These are phyloP conservation scores for Naganishia sp. DNA, from an alignment of 1,284 basidiomycete species.

Conservation along the genomic window DNA sequence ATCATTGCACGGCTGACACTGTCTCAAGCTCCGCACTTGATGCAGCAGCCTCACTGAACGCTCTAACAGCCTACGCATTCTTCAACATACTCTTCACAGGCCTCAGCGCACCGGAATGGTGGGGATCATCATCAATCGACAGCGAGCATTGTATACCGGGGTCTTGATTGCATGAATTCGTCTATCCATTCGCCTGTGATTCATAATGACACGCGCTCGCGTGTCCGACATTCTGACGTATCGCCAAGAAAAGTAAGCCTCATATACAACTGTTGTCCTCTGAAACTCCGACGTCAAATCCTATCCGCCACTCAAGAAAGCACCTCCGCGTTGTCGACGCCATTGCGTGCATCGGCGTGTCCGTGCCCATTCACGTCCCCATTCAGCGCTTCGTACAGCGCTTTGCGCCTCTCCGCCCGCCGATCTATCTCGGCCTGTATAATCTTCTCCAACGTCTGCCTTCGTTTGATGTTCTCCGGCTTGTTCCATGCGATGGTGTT, in stretches of 20 bases:
- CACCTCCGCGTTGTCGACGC: neutral
- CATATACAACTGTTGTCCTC: too few species aligned
- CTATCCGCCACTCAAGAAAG: neutral
- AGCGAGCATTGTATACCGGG: slow-evolving; percentile 53
- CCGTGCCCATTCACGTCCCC: neutral
- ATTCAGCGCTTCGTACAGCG: slow-evolving; percentile 5
- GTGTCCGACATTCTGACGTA: too few species aligned
- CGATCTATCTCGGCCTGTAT: slow-evolving; percentile 7
- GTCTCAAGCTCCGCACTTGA: slow-evolving; percentile 55
- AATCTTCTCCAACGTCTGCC: slow-evolving; percentile 2
- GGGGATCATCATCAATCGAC: slow-evolving; percentile 50
- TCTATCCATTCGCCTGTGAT: neutral
- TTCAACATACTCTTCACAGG: slow-evolving; percentile 46
- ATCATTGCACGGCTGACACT: slow-evolving; percentile 36
- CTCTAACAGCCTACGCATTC: slow-evolving; percentile 55
- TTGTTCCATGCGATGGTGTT: slow-evolving; percentile 13
- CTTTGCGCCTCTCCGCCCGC: neutral
- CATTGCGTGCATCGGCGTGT: too few species aligned
- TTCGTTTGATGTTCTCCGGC: slow-evolving; percentile 9
- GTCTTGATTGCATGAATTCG: slow-evolving; percentile 14
- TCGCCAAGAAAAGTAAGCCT: too few species aligned
- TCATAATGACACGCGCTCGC: neutral
- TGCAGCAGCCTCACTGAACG: slow-evolving; percentile 56
- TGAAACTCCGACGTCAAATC: too few species aligned
- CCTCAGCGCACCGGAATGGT: slow-evolving; percentile 49